Evolutionary conservation across 768 basidiomycete genomes (phyloP).

Genomic region (Nevesoporus exiguus): DNA sequence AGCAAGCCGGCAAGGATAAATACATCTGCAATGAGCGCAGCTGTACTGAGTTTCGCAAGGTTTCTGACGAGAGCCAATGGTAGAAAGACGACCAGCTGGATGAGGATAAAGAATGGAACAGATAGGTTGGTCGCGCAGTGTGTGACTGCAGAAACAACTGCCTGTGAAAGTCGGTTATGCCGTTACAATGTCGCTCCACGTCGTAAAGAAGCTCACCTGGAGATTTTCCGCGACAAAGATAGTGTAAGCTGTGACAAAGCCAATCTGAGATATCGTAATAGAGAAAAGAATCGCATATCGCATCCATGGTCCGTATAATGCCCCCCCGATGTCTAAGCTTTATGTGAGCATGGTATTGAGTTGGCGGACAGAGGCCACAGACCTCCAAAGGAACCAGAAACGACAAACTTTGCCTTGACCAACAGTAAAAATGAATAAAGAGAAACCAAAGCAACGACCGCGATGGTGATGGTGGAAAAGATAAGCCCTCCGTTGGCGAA

Average conservation of each 20-base stretch:
- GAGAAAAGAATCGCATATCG: conserved; percentile 83
- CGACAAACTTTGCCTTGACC: conserved; percentile 80
- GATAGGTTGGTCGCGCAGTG: conserved; percentile 66
- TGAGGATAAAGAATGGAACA: conserved; percentile 76
- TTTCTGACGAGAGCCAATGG: conserved; percentile 89
- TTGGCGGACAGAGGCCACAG: conserved; percentile 18
- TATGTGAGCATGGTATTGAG: background rate
- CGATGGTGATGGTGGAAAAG: conserved; percentile 77
- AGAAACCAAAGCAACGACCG: conserved; percentile 80
- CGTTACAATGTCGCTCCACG: background rate
- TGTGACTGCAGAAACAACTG: conserved; percentile 80
- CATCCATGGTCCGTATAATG: conserved; percentile 91
- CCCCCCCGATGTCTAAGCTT: conserved; percentile 81
- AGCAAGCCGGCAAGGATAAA: conserved; percentile 89
- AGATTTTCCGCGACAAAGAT: conserved; percentile 95
- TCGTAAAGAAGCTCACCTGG: conserved; percentile 38
- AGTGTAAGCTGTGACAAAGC: conserved; percentile 87
- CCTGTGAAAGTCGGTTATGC: conserved; percentile 38
- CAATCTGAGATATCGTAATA: conserved; percentile 85
- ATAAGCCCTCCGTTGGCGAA: conserved; percentile 95
- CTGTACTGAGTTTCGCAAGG: conserved; percentile 90
- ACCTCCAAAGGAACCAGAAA: conserved; percentile 94
- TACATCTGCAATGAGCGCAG: conserved; percentile 89
- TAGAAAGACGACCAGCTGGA: conserved; percentile 83
- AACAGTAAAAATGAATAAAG: conserved; percentile 92